Evolutionary conservation across 2,329 filamentous ascomycete species (phyloP).

Genomic region (Ceratocystis colombiana): DNA sequence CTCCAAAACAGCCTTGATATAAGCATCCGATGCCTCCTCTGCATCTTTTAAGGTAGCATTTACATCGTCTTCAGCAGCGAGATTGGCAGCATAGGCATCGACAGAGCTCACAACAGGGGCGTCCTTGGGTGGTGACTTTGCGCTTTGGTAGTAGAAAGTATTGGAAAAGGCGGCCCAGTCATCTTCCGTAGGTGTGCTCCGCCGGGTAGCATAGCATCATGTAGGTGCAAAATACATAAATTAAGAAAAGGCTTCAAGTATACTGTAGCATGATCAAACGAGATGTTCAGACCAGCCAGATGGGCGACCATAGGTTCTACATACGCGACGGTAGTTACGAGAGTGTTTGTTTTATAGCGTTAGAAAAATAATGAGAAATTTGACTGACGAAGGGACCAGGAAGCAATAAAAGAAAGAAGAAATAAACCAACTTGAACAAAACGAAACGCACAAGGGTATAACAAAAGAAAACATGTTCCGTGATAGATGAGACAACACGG

Average conservation of each 20-base stretch:
- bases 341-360: not conserved
- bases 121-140: not conserved
- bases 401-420: not conserved
- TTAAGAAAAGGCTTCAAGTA: too few relatives aligned
- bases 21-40: too few relatives aligned
- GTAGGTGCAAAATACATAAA: not conserved
- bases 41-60: too few relatives aligned
- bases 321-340: not conserved
- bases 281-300: not conserved
- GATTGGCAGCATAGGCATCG: too few relatives aligned
- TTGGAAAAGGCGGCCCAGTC: too few relatives aligned
- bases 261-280: too few relatives aligned
- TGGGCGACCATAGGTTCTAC: not conserved
- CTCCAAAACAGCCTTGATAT: too few relatives aligned
- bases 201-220: too few relatives aligned
- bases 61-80: too few relatives aligned
- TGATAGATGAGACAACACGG: not conserved
- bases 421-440: not conserved
- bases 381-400: not conserved
- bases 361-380: not conserved
- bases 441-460: conserved; percentile 9
- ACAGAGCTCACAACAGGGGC: too few relatives aligned
- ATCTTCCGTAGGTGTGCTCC: too few relatives aligned
- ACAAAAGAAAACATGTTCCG: not conserved
- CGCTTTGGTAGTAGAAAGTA: not conserved